Evolutionary conservation across 352 stramenopile species (phyloP).

Genomic region (Elongisporangium undulatum): DNA sequence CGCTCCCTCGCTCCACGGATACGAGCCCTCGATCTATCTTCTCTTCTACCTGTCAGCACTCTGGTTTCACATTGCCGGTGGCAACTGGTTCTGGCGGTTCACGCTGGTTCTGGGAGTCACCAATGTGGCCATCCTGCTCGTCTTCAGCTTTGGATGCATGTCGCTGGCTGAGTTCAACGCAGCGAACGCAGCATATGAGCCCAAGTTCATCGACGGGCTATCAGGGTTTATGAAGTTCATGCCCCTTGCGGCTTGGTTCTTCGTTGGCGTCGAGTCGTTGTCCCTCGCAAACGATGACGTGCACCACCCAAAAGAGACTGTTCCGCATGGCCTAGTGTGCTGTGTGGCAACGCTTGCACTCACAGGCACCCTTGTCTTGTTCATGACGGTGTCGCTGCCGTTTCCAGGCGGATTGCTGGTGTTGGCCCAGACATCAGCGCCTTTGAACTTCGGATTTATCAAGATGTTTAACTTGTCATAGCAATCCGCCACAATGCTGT

Average conservation of each 20-base stretch:
- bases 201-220: slow-evolving; percentile 18
- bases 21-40: slow-evolving; percentile 20
- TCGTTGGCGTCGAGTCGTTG: slow-evolving; percentile 39
- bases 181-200: slow-evolving; percentile 14
- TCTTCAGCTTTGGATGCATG: slow-evolving; percentile 34
- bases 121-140: slow-evolving; percentile 25
- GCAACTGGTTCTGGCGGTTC: slow-evolving; percentile 34
- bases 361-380: slow-evolving; percentile 26
- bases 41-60: slow-evolving; percentile 31
- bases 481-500: slow-evolving; percentile 23
- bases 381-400: slow-evolving; percentile 26
- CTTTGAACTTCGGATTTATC: slow-evolving; percentile 31
- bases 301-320: slow-evolving; percentile 26
- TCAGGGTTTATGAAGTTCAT: slow-evolving; percentile 27
- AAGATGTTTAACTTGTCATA: slow-evolving; percentile 18
- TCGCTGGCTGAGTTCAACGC: slow-evolving; percentile 15
- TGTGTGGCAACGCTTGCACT: slow-evolving; percentile 36
- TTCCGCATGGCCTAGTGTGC: slow-evolving; percentile 34
- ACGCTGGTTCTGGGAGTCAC: slow-evolving; percentile 24
- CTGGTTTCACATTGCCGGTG: slow-evolving; percentile 23
- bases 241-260: slow-evolving; percentile 38
- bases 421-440: slow-evolving; percentile 16
- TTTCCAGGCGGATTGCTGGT: slow-evolving; percentile 14
- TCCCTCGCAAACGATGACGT: slow-evolving; percentile 28
- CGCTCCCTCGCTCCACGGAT: slow-evolving; percentile 3